phyloP scores from a whole-genome alignment of 345 rosid genomes.

The Gynandropsis gynandra region DNA sequence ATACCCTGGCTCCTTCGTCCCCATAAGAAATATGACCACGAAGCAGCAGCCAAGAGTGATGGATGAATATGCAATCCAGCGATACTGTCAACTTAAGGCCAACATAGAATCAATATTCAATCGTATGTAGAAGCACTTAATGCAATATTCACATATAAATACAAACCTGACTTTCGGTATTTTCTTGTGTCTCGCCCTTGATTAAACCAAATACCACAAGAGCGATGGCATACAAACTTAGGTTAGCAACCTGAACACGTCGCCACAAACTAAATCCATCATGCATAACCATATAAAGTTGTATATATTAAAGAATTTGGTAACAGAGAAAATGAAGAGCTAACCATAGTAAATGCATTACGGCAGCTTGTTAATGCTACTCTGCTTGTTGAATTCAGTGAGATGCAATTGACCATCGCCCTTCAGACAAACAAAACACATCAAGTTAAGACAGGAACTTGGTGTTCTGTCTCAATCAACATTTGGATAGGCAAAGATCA shows the following conservation, averaged over 20 bases:
- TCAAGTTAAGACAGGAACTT: not conserved
- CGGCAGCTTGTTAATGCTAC: conserved; percentile 85
- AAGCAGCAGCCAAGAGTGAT: conserved; percentile 77
- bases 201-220: conserved; percentile 51
- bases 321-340: conserved; percentile 19
- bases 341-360: conserved; percentile 93
- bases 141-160: not conserved
- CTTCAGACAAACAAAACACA: conserved; percentile 34
- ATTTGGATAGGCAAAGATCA: too few relatives aligned
- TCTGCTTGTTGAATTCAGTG: conserved; percentile 80
- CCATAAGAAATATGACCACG: conserved; percentile 65
- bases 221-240: conserved; percentile 78
- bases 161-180: conserved; percentile 70
- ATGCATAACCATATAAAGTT: conserved; percentile 9
- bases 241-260: conserved; percentile 67
- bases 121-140: not conserved
- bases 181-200: conserved; percentile 42
- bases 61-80: conserved; percentile 84
- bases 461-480: too few relatives aligned
- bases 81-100: conserved; percentile 47
- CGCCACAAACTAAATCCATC: conserved; percentile 6
- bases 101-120: conserved; percentile 18
- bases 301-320: conserved; percentile 9
- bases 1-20: conserved; percentile 88
- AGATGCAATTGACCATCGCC: conserved; percentile 92